Base-by-base conservation (phyloP, 495 filamentous ascomycete genomes). In the Neohortaea acidophila region DNA sequence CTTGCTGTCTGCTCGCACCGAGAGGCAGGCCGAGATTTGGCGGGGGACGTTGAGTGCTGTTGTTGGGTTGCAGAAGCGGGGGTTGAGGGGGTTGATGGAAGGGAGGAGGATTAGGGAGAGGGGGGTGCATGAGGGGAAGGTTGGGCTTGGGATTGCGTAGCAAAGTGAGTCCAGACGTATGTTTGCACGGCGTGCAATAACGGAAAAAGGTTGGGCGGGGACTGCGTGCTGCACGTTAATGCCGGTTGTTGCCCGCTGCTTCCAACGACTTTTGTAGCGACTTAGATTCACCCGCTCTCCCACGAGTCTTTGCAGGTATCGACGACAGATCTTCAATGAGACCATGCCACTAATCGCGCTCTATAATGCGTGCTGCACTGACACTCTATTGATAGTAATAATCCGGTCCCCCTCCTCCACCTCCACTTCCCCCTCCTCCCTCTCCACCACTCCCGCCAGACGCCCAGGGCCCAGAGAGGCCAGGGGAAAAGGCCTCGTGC, bases 31-130 rank as follows among this genome's bases (percentile, higher is more conserved):
- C 4, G 80, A 84, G 49, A 65, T 87, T 15, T 94, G 86, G 86
- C 69, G 64, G 10, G 79, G 87, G 10, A 77, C 86, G 52, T 49
- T 93, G 20, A 92, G 84, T 57, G 81, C 81, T 35, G 87, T 94
- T n/a, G 91, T 97, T 41, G 89, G 89, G 0, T 50, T 97, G 40
- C 89, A 97, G 65, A 97, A 96, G 63, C 66, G 89, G 23, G 89
- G 89, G 0, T 53, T 97, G 39, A 72, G 86, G 33, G 89, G 89
- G 0, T 57, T 97, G 54, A 94, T 96, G 89, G 89, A 97, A 59
- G 89, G 89, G 11, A 65, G 89, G 24, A 68, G 86, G 38, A 74
- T 94, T 64, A 64, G 89, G 35, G 86, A 89, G 49, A 58, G 79
- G 20, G 74, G 67, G 7, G 55, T 54, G 32, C 49, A 48, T 29